Conservation (phyloP, 192 early-diverging fungal species). For the Coemansia sp. region DNA sequence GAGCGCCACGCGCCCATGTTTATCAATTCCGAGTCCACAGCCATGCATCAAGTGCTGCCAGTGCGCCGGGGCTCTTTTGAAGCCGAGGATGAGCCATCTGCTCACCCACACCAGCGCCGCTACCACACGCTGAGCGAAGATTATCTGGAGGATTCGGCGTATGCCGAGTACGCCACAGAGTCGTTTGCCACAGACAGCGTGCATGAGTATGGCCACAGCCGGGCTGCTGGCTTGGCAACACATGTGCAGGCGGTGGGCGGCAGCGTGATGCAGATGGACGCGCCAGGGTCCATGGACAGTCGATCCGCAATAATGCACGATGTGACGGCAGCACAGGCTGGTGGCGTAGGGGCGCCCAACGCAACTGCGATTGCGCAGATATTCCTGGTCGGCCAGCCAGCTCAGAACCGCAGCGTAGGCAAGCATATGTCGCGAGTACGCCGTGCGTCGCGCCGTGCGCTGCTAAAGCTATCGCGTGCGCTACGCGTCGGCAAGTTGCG, state of each 20-base stretch:
- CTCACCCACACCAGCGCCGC: background rate
- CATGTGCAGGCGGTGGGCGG: background rate
- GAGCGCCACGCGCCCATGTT: background rate
- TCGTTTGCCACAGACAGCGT: constrained; percentile 15
- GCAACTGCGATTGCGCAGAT: constrained; percentile 36
- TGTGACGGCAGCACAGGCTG: background rate
- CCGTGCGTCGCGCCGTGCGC: constrained; percentile 26
- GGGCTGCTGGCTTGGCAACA: constrained; percentile 1
- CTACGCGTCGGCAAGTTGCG: constrained; percentile 9
- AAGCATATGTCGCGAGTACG: constrained; percentile 23
- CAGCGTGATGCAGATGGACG: constrained; percentile 11
- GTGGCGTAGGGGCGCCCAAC: constrained; percentile 18
- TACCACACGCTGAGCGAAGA: constrained; percentile 15
- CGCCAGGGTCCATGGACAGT: constrained; percentile 3
- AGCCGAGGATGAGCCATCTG: background rate
- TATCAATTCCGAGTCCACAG: background rate
- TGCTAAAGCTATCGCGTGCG: constrained; percentile 9
- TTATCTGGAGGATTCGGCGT: constrained; percentile 11
- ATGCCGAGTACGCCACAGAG: constrained; percentile 18
- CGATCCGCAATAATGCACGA: constrained; percentile 11
- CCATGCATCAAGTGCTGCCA: background rate
- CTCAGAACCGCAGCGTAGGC: background rate
- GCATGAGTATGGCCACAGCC: background rate
- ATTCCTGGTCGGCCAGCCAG: constrained; percentile 39
- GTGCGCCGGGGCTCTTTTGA: background rate